These are phyloP conservation scores for Thermothelomyces thermophilus DNA, from an alignment of 2,329 filamentous ascomycete species.

Conservation along the genomic window DNA sequence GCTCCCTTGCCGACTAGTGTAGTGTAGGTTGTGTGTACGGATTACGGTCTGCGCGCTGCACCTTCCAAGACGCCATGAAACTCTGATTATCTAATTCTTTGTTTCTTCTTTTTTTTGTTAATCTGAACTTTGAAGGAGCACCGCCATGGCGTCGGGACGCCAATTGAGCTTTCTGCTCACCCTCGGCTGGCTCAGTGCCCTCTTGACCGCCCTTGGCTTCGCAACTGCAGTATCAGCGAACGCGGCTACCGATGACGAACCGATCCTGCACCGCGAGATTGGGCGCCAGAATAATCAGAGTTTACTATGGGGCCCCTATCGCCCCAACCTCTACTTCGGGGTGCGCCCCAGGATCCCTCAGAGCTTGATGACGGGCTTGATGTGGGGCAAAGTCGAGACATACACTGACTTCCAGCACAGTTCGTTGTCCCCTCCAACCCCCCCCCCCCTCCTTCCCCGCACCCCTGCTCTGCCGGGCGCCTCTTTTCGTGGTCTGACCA, in stretches of 20 bases:
- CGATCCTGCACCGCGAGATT: conserved; percentile 43
- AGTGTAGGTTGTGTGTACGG: no score
- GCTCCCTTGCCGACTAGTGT: not conserved
- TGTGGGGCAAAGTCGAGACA: conserved; percentile 83
- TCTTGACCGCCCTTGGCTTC: conserved; percentile 13
- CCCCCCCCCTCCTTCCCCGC: not conserved
- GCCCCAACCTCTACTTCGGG: conserved; percentile 90
- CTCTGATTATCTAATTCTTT: not conserved
- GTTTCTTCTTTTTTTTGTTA: no score
- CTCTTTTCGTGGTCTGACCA: not conserved
- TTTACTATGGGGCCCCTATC: conserved; percentile 92
- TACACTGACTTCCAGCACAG: conserved; percentile 69
- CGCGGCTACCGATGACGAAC: conserved; percentile 26
- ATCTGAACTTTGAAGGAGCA: conserved; percentile 2
- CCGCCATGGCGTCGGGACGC: conserved; percentile 17
- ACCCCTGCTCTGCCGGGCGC: no score
- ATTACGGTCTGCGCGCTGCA: not conserved
- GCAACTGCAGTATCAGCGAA: not conserved
- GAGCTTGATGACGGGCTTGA: conserved; percentile 72
- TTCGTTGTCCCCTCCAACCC: conserved; percentile 37
- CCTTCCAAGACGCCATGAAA: conserved; percentile 4
- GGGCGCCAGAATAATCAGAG: conserved; percentile 65
- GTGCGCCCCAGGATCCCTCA: conserved; percentile 74
- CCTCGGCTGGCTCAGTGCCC: conserved; percentile 21
- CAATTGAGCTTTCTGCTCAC: conserved; percentile 27